Conservation (phyloP, 345 rosid species). For the Moringa oleifera region DNA sequence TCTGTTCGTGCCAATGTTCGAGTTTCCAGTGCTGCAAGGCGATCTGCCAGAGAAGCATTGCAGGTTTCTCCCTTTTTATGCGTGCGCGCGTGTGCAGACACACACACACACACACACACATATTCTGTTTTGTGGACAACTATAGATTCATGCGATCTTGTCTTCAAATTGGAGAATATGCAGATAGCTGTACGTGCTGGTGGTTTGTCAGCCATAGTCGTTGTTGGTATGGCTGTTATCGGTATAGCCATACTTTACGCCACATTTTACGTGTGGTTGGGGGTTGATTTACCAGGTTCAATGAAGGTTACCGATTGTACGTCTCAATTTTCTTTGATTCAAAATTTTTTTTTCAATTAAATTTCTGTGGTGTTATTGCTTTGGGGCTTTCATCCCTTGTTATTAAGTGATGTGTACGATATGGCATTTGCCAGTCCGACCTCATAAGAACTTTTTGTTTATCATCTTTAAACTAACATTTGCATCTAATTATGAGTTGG, state of each 20-base stretch:
- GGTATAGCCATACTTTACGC: constrained; percentile 95
- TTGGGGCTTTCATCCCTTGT: no score
- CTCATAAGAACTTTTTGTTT: background rate
- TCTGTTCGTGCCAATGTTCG: constrained; percentile 99
- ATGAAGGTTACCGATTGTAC: constrained; percentile 89
- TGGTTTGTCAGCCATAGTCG: constrained; percentile 96
- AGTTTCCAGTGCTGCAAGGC: constrained; percentile 96
- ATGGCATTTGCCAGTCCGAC: no score
- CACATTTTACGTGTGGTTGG: constrained; percentile 88
- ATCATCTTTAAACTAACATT: background rate
- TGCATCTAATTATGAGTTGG: background rate
- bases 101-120: no score
- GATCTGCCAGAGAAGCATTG: constrained; percentile 98
- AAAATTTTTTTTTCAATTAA: constrained; percentile 1
- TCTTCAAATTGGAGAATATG: constrained; percentile 21
- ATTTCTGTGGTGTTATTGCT: background rate
- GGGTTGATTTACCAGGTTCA: constrained; percentile 75
- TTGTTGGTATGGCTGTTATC: constrained; percentile 98
- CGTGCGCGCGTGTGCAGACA: no score
- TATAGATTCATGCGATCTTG: constrained; percentile 8
- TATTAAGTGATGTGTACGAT: no score
- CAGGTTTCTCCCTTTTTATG: constrained; percentile 66
- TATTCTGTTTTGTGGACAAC: constrained; percentile 16
- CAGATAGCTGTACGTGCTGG: constrained; percentile 98
- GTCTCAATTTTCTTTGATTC: constrained; percentile 29